These are phyloP conservation scores for Drechslerella dactyloides DNA, from an alignment of 2,329 filamentous ascomycete genomes.

Conservation along the genomic window DNA sequence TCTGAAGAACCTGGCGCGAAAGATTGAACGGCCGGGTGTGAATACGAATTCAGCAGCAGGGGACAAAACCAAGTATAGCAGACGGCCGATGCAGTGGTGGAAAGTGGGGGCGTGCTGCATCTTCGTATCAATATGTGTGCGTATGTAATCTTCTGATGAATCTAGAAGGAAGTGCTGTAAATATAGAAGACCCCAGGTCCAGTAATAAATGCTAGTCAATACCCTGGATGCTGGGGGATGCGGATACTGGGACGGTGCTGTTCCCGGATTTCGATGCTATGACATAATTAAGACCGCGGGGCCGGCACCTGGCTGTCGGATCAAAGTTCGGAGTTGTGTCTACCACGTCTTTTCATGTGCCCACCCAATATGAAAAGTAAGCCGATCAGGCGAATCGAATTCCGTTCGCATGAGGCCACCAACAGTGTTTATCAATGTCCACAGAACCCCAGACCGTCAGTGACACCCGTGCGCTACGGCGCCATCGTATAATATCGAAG, in stretches of 20 bases:
- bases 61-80: not conserved
- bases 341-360: too few relatives aligned
- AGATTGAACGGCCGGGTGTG: not conserved
- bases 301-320: too few relatives aligned
- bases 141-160: constrained; percentile 3
- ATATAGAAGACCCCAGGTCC: not conserved
- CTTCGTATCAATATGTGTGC: not conserved
- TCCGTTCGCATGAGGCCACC: too few relatives aligned
- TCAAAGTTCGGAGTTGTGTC: too few relatives aligned
- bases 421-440: too few relatives aligned
- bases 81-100: not conserved
- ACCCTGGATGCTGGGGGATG: not conserved
- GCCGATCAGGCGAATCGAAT: too few relatives aligned
- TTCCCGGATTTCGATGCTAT: not conserved
- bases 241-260: not conserved
- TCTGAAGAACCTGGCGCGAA: not conserved
- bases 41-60: constrained; percentile 10
- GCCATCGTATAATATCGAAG: too few relatives aligned
- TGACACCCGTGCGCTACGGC: too few relatives aligned
- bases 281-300: too few relatives aligned
- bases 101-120: not conserved
- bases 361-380: too few relatives aligned
- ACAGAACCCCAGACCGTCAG: too few relatives aligned
- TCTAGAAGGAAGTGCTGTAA: not conserved
- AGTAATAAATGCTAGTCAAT: too few relatives aligned